Evolutionary conservation across 176 grass and related monocot species (phyloP), one percentile per base, ranked within the genome.

Genomic region (Oryza rufipogon): DNA sequence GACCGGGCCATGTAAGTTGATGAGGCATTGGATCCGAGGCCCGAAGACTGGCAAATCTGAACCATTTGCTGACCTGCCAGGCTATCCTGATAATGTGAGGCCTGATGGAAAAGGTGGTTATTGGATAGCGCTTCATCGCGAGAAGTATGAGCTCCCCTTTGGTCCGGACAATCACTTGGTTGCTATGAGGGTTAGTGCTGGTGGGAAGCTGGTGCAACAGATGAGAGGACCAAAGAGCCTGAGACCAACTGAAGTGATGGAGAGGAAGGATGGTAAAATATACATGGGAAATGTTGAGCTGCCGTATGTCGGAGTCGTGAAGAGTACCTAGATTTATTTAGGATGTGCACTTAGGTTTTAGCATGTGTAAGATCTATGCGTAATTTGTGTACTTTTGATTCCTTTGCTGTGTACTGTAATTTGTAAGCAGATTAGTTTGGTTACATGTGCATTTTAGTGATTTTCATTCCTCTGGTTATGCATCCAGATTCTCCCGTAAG

Each of bases 51-150:
- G 65, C 0, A 39, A 2, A 0, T 79, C 19, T 0, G 60, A 90
- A 22, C 9, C 23, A 0, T 85, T 90, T 16, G 17, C 46, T 0
- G 66, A 93, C 0, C 7, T 93, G 0, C 81, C 81, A 1, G 85
- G 81, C 1, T 90, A 93, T 71, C 85, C 85, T 0, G 77, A 90
- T 10, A 93, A 90, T 8, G 67, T 85, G 10, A 87, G 82, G 9
- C 56, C 67, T 0, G 76, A 72, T 2, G 11, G 60, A 0, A 82
- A 73, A 12, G 81, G 81, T 4, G 87, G 56, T 0, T 87, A 74
- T 3, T 90, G 81, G 91, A 30, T 93, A 0, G 87, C 70, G 0
- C 26, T 90, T 0, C 44, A 75, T 10, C 76, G 17, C 0, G 36
- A 38, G 36, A 38, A 38, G 36, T 38, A 38, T 38, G 36, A 38